phyloP scores from a whole-genome alignment of 176 grass and related monocot species.

The Cymbopogon citratus region DNA sequence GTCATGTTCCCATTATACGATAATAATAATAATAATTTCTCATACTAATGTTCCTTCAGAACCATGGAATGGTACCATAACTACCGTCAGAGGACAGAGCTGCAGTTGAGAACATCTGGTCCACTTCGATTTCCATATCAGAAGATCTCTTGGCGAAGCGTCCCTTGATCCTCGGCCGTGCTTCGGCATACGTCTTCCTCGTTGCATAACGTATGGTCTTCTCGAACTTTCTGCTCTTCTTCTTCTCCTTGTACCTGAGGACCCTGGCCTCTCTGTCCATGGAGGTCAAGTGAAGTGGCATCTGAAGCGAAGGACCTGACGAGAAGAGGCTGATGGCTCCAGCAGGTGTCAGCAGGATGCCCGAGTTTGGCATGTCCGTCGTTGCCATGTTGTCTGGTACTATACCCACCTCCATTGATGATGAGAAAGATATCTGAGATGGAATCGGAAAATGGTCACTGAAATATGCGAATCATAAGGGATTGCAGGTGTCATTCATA shows the following conservation, averaged over 20 bases:
- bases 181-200: slow-evolving; percentile 53
- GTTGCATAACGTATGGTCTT: slow-evolving; percentile 70
- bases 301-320: slow-evolving; percentile 33
- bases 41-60: slow-evolving; percentile 19
- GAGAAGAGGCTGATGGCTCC: slow-evolving; percentile 32
- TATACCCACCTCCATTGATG: slow-evolving; percentile 54
- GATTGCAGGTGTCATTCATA: slow-evolving; percentile 25
- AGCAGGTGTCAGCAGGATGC: slow-evolving; percentile 17
- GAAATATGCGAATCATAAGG: slow-evolving; percentile 42
- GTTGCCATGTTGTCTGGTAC: slow-evolving; percentile 48
- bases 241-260: slow-evolving; percentile 78
- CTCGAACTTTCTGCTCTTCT: slow-evolving; percentile 65
- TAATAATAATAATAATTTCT: background rate
- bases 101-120: slow-evolving; percentile 54
- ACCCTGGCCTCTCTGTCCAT: slow-evolving; percentile 69
- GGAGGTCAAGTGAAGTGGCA: slow-evolving; percentile 32
- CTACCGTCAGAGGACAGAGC: slow-evolving; percentile 34
- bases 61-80: slow-evolving; percentile 47
- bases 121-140: slow-evolving; percentile 46
- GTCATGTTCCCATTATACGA: background rate
- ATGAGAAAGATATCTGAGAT: slow-evolving; percentile 85
- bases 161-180: slow-evolving; percentile 58
- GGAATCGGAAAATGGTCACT: slow-evolving; percentile 48
- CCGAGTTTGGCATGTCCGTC: slow-evolving; percentile 38
- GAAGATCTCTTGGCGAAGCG: slow-evolving; percentile 50